Conservation (phyloP, 2,329 filamentous ascomycete species). For the Pseudogymnoascus sp. region DNA sequence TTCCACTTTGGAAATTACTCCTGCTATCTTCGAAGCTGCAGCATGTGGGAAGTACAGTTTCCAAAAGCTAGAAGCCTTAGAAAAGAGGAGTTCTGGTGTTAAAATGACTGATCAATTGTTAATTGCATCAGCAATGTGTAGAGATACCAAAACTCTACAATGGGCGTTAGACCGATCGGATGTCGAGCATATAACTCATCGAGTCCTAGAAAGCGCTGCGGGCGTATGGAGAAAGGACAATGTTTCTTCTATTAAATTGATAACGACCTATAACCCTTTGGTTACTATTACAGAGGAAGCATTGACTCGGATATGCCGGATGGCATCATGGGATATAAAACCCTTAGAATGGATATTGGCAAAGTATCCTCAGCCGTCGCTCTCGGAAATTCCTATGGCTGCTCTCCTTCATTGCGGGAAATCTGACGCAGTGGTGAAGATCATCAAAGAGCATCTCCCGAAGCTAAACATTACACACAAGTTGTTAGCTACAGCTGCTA, state of each 20-base stretch:
- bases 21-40: not conserved
- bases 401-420: not conserved
- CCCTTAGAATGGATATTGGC: not conserved
- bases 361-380: not conserved
- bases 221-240: not conserved
- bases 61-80: not conserved
- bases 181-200: not conserved
- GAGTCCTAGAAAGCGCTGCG: not conserved
- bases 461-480: not conserved
- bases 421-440: not conserved
- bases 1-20: not conserved
- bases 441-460: not conserved
- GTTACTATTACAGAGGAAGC: not conserved
- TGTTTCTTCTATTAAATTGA: not conserved
- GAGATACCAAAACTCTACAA: not conserved
- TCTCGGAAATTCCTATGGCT: not conserved
- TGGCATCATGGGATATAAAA: not conserved
- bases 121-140: not conserved
- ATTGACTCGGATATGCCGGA: not conserved
- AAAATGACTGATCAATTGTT: not conserved
- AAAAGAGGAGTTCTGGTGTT: not conserved
- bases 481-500: not conserved
- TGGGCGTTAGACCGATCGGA: not conserved
- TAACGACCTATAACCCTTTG: not conserved
- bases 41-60: not conserved